Percentiles rank a stretch among this genome's conserved stretches.
These are phyloP conservation scores for Viridothelium virens DNA, from an alignment of 495 filamentous ascomycete species.

Conservation along the genomic window DNA sequence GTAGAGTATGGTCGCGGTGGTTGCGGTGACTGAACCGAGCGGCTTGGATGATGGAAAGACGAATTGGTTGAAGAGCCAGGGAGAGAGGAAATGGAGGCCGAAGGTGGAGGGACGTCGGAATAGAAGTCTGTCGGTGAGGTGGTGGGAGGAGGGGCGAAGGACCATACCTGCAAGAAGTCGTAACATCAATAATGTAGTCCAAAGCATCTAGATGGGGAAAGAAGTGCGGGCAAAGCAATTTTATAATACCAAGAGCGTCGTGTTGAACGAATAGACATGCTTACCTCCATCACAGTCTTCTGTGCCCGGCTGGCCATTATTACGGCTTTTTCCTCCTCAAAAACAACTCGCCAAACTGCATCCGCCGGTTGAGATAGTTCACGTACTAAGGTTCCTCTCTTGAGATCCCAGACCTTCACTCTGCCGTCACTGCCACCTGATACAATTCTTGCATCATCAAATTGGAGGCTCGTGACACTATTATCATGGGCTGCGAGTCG, in stretches of 20 bases:
- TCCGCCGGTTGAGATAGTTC: slow-evolving; percentile 86
- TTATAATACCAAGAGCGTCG: too few relatives aligned
- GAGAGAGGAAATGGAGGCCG: neutral
- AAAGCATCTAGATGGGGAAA: too few relatives aligned
- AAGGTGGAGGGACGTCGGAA: neutral
- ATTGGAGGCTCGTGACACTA: slow-evolving; percentile 93
- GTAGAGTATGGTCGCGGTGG: neutral
- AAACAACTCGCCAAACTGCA: slow-evolving; percentile 94
- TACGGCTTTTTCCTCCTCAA: slow-evolving; percentile 96
- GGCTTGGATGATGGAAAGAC: neutral
- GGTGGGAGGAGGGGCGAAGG: slow-evolving; percentile 74
- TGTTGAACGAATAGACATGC: slow-evolving; percentile 15
- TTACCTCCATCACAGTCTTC: slow-evolving; percentile 94
- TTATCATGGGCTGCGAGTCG: slow-evolving; percentile 96
- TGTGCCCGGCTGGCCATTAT: slow-evolving; percentile 79
- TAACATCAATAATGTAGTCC: too few relatives aligned
- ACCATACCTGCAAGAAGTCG: slow-evolving; percentile 62
- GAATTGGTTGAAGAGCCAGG: neutral
- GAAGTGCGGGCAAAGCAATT: too few relatives aligned
- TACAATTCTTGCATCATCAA: slow-evolving; percentile 88
- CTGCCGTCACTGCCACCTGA: slow-evolving; percentile 92
- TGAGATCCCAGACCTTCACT: slow-evolving; percentile 95
- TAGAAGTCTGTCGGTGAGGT: slow-evolving; percentile 29
- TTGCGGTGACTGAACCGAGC: neutral
- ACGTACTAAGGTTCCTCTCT: slow-evolving; percentile 79